phyloP scores from a whole-genome alignment of 2,329 filamentous ascomycete genomes.

The Mycosphaerella sp. region DNA sequence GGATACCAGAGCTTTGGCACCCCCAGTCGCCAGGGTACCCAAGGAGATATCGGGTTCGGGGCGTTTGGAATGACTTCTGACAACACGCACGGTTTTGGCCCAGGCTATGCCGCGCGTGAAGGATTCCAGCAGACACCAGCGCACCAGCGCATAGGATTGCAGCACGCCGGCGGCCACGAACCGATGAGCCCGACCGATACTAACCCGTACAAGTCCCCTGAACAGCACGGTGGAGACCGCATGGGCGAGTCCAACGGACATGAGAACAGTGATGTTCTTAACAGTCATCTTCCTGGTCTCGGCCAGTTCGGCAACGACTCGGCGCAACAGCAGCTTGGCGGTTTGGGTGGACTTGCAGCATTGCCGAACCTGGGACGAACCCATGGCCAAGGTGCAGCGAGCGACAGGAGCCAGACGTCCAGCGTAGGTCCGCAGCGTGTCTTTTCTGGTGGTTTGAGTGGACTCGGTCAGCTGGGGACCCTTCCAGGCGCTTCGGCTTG shows the following conservation, averaged over 20 bases:
- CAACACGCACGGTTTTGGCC: conserved; percentile 31
- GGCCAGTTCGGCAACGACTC: conserved; percentile 27
- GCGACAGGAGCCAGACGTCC: conserved; percentile 88
- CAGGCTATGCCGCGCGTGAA: conserved; percentile 43
- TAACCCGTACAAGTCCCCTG: conserved; percentile 91
- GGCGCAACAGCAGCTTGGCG: conserved; percentile 24
- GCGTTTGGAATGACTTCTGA: conserved; percentile 57
- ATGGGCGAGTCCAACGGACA: conserved; percentile 41
- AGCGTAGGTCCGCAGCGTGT: conserved; percentile 70
- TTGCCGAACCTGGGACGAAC: conserved; percentile 35
- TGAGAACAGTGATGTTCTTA: conserved; percentile 29
- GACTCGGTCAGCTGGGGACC: conserved; percentile 40
- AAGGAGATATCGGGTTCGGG: conserved; percentile 55
- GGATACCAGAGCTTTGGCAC: conserved; percentile 40
- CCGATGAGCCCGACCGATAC: conserved; percentile 88
- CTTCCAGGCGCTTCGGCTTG: conserved; percentile 57
- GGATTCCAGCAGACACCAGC: conserved; percentile 51
- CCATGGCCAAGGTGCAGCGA: conserved; percentile 52
- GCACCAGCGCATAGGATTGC: conserved; percentile 39
- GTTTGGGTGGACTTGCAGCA: conserved; percentile 31
- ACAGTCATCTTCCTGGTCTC: conserved; percentile 29
- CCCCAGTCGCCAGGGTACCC: conserved; percentile 44
- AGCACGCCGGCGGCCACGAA: conserved; percentile 48
- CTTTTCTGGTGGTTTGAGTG: conserved; percentile 55
- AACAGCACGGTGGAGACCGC: conserved; percentile 60